Conservation (phyloP, 2,329 filamentous ascomycete genomes). For the Cryoendolithus antarcticus region DNA sequence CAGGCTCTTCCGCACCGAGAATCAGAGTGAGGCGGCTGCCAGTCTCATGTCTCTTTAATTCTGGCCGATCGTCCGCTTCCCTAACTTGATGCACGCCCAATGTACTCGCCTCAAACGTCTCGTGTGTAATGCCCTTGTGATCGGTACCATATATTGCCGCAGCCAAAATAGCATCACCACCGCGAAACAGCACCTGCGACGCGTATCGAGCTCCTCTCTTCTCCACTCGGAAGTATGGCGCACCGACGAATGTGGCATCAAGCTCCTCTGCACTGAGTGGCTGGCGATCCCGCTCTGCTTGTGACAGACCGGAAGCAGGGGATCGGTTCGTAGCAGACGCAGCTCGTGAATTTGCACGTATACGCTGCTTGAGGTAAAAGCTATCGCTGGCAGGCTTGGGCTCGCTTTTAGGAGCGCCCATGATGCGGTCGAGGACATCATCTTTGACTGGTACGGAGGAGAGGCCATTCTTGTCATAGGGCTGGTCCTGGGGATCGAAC, state of each 20-base stretch:
- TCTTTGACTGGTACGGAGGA: constrained; percentile 6
- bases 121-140: constrained; percentile 8
- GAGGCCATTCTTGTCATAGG: too few relatives aligned
- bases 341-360: constrained; percentile 5
- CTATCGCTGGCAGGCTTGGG: constrained; percentile 5
- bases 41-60: too few relatives aligned
- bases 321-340: constrained; percentile 1
- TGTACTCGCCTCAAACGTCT: constrained; percentile 10
- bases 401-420: constrained; percentile 12
- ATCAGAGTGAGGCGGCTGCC: background rate
- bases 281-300: background rate
- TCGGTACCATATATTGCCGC: constrained; percentile 8
- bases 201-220: constrained; percentile 4
- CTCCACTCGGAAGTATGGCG: constrained; percentile 16
- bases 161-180: constrained; percentile 1
- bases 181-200: constrained; percentile 12
- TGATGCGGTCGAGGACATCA: constrained; percentile 12
- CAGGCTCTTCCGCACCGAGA: background rate
- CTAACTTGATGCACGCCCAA: constrained; percentile 1
- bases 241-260: constrained; percentile 16
- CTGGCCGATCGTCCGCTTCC: constrained; percentile 1
- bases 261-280: constrained; percentile 11
- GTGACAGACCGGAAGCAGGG: constrained; percentile 1
- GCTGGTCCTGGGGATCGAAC: too few relatives aligned
- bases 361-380: constrained; percentile 11